These are phyloP conservation scores for Malassezia equina DNA, from an alignment of 1,284 basidiomycete genomes.

Conservation along the genomic window DNA sequence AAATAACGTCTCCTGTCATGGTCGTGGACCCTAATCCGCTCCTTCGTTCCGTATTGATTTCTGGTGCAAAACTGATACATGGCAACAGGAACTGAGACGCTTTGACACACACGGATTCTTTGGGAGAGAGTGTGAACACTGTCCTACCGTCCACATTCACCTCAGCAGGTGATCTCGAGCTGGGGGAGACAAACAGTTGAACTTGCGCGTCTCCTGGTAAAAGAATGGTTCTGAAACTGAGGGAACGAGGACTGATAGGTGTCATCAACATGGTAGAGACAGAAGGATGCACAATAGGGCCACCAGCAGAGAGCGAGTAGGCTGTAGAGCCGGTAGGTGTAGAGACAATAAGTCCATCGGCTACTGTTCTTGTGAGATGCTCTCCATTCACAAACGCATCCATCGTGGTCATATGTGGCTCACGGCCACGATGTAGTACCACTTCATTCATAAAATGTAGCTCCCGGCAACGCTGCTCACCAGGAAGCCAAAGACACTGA, in stretches of 20 bases:
- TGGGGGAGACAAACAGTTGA: constrained; percentile 68
- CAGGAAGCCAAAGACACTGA: constrained; percentile 8
- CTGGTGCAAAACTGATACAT: constrained; percentile 51
- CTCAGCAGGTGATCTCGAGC: constrained; percentile 73
- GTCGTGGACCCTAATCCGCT: constrained; percentile 19
- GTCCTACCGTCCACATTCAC: constrained; percentile 85
- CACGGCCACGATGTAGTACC: constrained; percentile 77
- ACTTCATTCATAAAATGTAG: constrained; percentile 98
- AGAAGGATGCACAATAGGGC: constrained; percentile 89
- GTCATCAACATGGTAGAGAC: constrained; percentile 80
- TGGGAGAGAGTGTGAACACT: constrained; percentile 66
- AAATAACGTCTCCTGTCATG: constrained; percentile 54
- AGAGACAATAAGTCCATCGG: constrained; percentile 85
- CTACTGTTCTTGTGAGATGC: constrained; percentile 77
- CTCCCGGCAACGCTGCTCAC: constrained; percentile 51
- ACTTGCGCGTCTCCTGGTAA: constrained; percentile 73
- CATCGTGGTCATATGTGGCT: constrained; percentile 83
- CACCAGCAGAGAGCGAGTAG: constrained; percentile 88
- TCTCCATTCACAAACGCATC: constrained; percentile 92
- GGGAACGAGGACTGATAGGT: constrained; percentile 83
- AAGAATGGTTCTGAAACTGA: constrained; percentile 83
- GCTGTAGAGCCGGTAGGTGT: constrained; percentile 95
- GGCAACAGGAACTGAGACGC: constrained; percentile 83
- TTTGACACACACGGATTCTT: constrained; percentile 73
- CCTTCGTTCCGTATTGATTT: not conserved